Base-by-base conservation (phyloP, 192 early-diverging fungal genomes). In the Coemansia sp. region DNA sequence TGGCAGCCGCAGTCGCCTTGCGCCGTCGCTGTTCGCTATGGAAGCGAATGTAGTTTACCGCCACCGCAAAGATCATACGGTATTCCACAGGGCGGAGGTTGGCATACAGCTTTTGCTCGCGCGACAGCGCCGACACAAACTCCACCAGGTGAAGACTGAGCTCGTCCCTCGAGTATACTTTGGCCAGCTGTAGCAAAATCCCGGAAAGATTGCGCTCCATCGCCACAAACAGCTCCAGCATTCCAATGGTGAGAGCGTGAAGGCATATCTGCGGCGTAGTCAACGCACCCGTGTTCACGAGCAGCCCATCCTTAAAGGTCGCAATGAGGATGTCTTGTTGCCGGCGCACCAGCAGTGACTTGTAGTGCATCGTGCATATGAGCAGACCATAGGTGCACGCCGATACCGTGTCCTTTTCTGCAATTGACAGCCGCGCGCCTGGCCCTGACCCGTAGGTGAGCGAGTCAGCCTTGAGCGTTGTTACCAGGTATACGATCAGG, bases 41-140 rank as follows among this genome's bases (percentile, higher is more conserved):
- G 59, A 73, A 76, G 51, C 71, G 76, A 19, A 98, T 93, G 73
- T 97, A 96, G 56, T 93, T 90, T 31, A 96, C 76, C 0, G 96
- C 94, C 64, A 98, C 94, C 2, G 89, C 92, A 87, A 98, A 98
- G 17, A 99, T 87, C 32, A 87, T 82, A 68, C 91, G 92, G 65
- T 93, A 94, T 60, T 96, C 93, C 17, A 78, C 71, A 20, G 88
- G 88, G 0, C 87, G 91, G 43, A 97, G 90, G 71, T 94, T 95
- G 7, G 88, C 84, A 68, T 91, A 91, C 4, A 99, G 74, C 24
- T 79, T 77, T 19, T 91, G 94, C 17, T 93, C 72, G 17, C 91
- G 87, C 10, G 94, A 94, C 6, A 99, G 77, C 0, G 90, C 87
- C n/a, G 92, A 92, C 25, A 97, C 82, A 81, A 97, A 98, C 78